phyloP scores from a whole-genome alignment of 2,329 filamentous ascomycete species.

The Alternaria rosae region DNA sequence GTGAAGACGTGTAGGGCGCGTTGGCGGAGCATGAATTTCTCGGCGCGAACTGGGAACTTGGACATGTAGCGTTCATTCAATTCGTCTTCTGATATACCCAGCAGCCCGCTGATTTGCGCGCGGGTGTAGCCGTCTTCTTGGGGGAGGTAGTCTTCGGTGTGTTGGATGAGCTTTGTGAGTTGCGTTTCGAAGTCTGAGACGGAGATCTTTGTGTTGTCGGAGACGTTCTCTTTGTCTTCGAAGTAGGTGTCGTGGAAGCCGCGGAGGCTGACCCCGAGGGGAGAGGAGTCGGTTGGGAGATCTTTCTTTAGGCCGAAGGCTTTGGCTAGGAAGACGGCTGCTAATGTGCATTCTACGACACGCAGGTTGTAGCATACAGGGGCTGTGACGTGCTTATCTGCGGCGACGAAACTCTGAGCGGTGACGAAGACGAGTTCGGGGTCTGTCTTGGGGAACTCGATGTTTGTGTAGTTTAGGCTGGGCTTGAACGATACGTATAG shows the following conservation, averaged over 20 bases:
- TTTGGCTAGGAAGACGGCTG: slow-evolving; percentile 72
- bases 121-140: slow-evolving; percentile 87
- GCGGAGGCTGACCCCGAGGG: slow-evolving; percentile 81
- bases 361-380: slow-evolving; percentile 96
- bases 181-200: slow-evolving; percentile 63
- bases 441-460: slow-evolving; percentile 80
- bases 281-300: slow-evolving; percentile 79
- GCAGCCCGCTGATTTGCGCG: slow-evolving; percentile 77
- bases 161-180: slow-evolving; percentile 73
- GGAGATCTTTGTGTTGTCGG: slow-evolving; percentile 57
- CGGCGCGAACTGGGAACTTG: slow-evolving; percentile 86
- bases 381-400: slow-evolving; percentile 93
- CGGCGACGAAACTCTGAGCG: slow-evolving; percentile 90
- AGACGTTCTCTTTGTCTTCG: slow-evolving; percentile 58
- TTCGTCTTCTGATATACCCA: slow-evolving; percentile 73
- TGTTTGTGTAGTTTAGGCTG: slow-evolving; percentile 74
- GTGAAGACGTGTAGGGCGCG: slow-evolving; percentile 89
- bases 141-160: slow-evolving; percentile 74
- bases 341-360: slow-evolving; percentile 93
- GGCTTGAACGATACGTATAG: slow-evolving; percentile 92
- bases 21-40: slow-evolving; percentile 85
- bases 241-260: slow-evolving; percentile 90
- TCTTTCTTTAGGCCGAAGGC: slow-evolving; percentile 63
- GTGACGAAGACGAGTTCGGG: slow-evolving; percentile 91
- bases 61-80: slow-evolving; percentile 82